Evolutionary conservation across 2,329 filamentous ascomycete genomes (phyloP).

Genomic region (Fusarium pininemorale): DNA sequence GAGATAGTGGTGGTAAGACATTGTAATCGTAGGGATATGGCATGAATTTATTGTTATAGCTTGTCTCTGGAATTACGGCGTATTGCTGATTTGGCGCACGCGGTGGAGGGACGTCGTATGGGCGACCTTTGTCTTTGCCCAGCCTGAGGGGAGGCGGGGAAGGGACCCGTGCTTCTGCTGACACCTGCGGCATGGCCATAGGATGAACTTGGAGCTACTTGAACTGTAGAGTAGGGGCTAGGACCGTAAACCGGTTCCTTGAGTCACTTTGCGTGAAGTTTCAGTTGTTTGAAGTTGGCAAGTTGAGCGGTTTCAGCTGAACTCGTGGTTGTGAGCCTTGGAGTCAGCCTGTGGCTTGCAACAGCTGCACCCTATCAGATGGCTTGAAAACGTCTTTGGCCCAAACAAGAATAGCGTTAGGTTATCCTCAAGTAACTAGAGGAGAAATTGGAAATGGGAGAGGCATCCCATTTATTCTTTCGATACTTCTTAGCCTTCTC

Average conservation of each 20-base stretch:
- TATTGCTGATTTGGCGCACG: background rate
- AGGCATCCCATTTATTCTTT: background rate
- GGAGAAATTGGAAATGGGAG: rapidly evolving
- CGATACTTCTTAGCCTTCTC: background rate
- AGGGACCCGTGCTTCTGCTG: background rate
- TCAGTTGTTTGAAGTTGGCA: background rate
- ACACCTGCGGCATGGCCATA: background rate
- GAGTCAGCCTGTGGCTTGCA: background rate
- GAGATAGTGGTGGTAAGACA: background rate
- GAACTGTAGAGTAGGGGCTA: background rate
- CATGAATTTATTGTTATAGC: background rate
- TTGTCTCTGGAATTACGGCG: background rate
- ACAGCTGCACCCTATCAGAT: background rate
- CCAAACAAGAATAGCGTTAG: background rate
- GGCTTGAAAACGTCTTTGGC: background rate
- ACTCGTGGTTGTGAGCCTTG: background rate
- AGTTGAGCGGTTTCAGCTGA: background rate
- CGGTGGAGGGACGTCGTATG: background rate
- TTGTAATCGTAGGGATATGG: background rate
- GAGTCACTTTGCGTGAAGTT: rapidly evolving
- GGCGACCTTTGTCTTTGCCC: background rate
- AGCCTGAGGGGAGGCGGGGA: background rate
- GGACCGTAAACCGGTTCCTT: rapidly evolving
- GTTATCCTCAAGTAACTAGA: background rate
- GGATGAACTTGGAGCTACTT: background rate